Conservation (phyloP, 176 grass and related monocot genomes). For the Lolium rigidum region DNA sequence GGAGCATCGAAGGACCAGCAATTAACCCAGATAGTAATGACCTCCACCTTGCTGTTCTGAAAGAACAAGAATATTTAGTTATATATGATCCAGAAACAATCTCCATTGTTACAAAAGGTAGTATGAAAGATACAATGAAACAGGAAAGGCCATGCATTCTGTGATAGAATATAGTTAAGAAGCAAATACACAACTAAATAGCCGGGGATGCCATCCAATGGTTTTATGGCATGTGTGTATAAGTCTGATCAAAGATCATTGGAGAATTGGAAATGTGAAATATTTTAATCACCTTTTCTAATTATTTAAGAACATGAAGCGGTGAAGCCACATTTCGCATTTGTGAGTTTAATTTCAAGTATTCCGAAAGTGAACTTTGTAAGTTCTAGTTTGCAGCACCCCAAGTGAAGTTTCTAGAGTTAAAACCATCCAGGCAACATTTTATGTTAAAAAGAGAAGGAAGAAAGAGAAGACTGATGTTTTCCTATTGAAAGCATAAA, state of each 20-base stretch:
- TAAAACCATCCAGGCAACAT: background rate
- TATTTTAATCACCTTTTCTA: background rate
- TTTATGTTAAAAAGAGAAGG: background rate
- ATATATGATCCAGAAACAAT: constrained; percentile 18
- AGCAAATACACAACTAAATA: background rate
- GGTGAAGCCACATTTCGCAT: background rate
- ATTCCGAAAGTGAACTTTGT: background rate
- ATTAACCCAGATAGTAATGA: constrained; percentile 81
- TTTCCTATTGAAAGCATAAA: constrained; percentile 1
- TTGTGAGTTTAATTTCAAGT: background rate
- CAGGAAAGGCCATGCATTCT: constrained; percentile 16
- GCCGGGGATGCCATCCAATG: background rate
- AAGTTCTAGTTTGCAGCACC: background rate
- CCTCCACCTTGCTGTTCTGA: constrained; percentile 95
- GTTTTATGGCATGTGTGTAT: constrained; percentile 10
- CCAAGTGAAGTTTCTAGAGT: background rate
- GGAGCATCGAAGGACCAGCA: constrained; percentile 95
- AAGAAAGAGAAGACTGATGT: background rate
- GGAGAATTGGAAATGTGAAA: background rate
- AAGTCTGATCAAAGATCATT: background rate
- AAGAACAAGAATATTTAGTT: constrained; percentile 49
- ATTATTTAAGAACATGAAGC: background rate
- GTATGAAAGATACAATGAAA: background rate
- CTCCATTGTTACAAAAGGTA: background rate
- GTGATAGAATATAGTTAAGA: background rate